phyloP scores from a whole-genome alignment of 1,284 basidiomycete genomes.

The Cutaneotrichosporon cutaneum region DNA sequence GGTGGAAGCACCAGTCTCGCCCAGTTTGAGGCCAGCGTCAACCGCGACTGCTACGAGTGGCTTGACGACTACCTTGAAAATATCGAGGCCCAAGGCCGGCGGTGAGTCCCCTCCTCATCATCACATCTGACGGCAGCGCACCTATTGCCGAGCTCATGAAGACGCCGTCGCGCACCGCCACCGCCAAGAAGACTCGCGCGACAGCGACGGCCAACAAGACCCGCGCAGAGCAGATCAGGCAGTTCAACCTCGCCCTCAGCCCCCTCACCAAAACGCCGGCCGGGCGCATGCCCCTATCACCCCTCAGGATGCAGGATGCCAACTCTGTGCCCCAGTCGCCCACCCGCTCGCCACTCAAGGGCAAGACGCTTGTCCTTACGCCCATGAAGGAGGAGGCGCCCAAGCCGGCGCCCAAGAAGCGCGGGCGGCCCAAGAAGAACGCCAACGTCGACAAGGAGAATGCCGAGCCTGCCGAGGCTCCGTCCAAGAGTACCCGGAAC shows the following conservation, averaged over 20 bases:
- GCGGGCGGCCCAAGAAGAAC: slow-evolving; percentile 21
- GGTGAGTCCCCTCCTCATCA: slow-evolving; percentile 20
- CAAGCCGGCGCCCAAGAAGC: slow-evolving; percentile 25
- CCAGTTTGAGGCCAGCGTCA: slow-evolving; percentile 43
- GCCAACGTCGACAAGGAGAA: slow-evolving; percentile 12
- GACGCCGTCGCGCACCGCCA: slow-evolving; percentile 50
- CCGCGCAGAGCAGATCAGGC: slow-evolving; percentile 22
- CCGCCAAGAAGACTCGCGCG: slow-evolving; percentile 51
- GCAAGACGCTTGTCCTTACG: background rate
- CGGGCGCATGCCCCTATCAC: slow-evolving; percentile 37
- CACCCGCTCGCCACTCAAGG: slow-evolving; percentile 17
- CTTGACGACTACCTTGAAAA: slow-evolving; percentile 48
- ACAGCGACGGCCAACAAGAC: slow-evolving; percentile 30
- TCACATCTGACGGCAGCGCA: slow-evolving; percentile 26
- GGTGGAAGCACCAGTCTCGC: slow-evolving; percentile 37
- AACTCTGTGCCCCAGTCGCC: slow-evolving; percentile 28
- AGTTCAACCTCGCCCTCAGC: slow-evolving; percentile 40
- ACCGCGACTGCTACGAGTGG: slow-evolving; percentile 49
- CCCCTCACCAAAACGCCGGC: slow-evolving; percentile 31
- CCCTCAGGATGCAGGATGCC: slow-evolving; percentile 35
- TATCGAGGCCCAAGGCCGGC: slow-evolving; percentile 30
- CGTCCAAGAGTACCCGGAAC: background rate
- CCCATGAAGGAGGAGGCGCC: slow-evolving; percentile 15
- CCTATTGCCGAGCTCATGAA: slow-evolving; percentile 51
- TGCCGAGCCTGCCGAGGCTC: background rate